Percentiles rank a stretch among this genome's conserved stretches.
These are phyloP conservation scores for Lotus japonicus DNA, from an alignment of 306 rosid species.

Conservation along the genomic window DNA sequence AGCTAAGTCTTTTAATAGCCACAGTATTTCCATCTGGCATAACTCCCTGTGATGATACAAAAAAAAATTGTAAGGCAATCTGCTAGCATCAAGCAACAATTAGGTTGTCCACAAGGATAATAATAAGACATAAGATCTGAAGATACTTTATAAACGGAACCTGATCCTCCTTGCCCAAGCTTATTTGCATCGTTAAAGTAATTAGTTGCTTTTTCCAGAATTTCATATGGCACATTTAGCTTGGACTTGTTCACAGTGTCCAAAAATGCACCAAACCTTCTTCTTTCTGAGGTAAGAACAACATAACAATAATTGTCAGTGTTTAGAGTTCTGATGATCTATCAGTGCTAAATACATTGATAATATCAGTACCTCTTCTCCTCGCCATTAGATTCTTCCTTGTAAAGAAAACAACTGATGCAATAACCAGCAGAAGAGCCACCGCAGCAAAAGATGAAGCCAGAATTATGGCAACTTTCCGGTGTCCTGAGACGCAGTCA, in stretches of 20 bases:
- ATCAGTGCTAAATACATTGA: background rate
- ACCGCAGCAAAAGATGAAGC: background rate
- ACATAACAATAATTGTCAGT: background rate
- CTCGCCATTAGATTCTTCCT: background rate
- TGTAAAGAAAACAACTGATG: constrained; percentile 11
- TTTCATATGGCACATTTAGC: constrained; percentile 18
- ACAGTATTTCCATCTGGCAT: constrained; percentile 19
- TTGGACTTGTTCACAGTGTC: constrained; percentile 20
- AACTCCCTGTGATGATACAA: constrained; percentile 14
- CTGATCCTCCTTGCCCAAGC: constrained; percentile 28
- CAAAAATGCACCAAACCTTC: constrained; percentile 17
- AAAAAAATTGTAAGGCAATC: background rate
- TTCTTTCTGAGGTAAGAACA: constrained; percentile 16
- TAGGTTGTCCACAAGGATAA: background rate
- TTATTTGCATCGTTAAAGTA: constrained; percentile 25
- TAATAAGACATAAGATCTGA: background rate
- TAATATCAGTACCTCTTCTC: constrained; percentile 10
- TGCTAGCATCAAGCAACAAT: too few relatives aligned
- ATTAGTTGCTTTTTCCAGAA: constrained; percentile 24
- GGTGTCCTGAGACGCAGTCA: constrained; percentile 1
- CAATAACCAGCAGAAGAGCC: constrained; percentile 17
- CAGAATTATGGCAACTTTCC: background rate
- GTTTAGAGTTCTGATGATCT: background rate
- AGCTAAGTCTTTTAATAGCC: constrained; percentile 27
- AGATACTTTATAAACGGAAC: constrained; percentile 24